Evolutionary conservation across 192 early-diverging fungal species (phyloP).

Genomic region (Podila epicladia): DNA sequence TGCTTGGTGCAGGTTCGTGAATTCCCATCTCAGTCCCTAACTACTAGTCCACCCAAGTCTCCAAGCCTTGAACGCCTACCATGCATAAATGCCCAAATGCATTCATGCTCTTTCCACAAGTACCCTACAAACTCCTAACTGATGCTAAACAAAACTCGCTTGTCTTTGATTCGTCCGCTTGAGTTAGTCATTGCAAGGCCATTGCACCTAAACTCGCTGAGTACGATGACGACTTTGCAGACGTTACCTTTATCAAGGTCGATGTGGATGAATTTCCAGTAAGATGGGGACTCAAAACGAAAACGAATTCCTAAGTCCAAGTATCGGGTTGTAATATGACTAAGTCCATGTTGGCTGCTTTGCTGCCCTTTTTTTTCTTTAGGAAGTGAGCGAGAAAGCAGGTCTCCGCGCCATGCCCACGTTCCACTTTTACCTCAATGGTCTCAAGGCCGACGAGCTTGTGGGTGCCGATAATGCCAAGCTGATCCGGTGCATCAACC

Average conservation of each 20-base stretch:
- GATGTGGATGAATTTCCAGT: constrained; percentile 8
- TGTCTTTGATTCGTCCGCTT: background rate
- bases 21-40: background rate
- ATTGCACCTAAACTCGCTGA: constrained; percentile 4
- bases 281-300: background rate
- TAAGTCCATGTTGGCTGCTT: background rate
- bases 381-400: constrained; percentile 56
- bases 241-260: constrained; percentile 19
- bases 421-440: constrained; percentile 65
- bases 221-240: background rate
- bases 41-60: background rate
- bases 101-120: background rate
- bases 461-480: constrained; percentile 3
- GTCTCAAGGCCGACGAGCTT: constrained; percentile 60
- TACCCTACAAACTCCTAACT: background rate
- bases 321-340: no score
- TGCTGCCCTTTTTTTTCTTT: background rate
- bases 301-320: no score
- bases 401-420: constrained; percentile 64
- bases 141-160: no score
- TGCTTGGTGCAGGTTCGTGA: constrained; percentile 11
- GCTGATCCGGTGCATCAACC: background rate
- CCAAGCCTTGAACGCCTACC: background rate
- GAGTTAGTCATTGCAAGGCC: constrained; percentile 2
- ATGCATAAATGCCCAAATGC: no score